phyloP scores from a whole-genome alignment of 2,329 filamentous ascomycete species.

The Drechslerella stenobrocha region DNA sequence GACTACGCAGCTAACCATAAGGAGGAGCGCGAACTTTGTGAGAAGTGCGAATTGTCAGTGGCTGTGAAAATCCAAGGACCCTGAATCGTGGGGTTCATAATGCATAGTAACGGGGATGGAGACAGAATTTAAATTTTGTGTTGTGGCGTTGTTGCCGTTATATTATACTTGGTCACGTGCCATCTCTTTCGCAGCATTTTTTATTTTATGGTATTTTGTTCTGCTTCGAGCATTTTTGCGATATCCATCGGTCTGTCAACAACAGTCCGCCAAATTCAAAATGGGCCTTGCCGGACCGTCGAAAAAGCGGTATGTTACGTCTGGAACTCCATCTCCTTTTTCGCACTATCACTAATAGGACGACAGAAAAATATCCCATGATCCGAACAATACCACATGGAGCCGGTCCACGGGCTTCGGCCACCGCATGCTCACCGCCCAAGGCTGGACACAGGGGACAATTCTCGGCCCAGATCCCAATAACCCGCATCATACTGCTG shows the following conservation, averaged over 20 bases:
- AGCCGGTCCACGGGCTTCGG: conserved; percentile 81
- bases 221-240: neutral
- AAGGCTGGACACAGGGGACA: conserved; percentile 87
- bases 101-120: too few relatives aligned
- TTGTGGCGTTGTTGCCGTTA: too few relatives aligned
- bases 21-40: too few relatives aligned
- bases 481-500: conserved; percentile 67
- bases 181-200: neutral
- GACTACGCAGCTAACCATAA: too few relatives aligned
- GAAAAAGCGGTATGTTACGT: conserved; percentile 33
- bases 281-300: conserved; percentile 48
- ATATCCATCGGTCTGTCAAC: neutral
- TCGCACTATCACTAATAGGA: neutral
- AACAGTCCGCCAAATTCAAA: conserved; percentile 11
- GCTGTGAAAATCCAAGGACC: too few relatives aligned
- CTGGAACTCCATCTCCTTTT: neutral
- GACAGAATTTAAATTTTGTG: too few relatives aligned
- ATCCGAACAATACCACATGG: conserved; percentile 97
- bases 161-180: too few relatives aligned
- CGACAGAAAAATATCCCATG: conserved; percentile 73
- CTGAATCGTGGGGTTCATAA: too few relatives aligned
- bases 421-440: conserved; percentile 81
- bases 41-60: too few relatives aligned
- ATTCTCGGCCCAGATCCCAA: conserved; percentile 78
- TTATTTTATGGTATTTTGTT: neutral